These are phyloP conservation scores for Furcasterigmium sp. DNA, from an alignment of 2,329 filamentous ascomycete genomes.

Conservation along the genomic window DNA sequence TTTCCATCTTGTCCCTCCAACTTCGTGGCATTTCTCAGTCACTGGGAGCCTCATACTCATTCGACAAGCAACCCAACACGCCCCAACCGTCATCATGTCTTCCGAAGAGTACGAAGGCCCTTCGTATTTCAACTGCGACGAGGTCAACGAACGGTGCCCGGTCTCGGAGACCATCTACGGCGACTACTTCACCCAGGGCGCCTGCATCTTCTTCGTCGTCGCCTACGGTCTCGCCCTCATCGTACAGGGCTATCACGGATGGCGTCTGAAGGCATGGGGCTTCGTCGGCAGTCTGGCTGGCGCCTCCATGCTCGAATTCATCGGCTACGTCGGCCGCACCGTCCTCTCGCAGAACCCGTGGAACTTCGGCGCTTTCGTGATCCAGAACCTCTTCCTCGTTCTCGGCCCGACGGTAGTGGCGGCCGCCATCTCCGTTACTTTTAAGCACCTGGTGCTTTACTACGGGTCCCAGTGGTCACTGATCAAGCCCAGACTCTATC, in stretches of 20 bases:
- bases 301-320: background rate
- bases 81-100: background rate
- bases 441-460: slow-evolving; percentile 38
- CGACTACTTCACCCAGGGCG: background rate
- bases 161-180: slow-evolving; percentile 1
- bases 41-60: too few species aligned
- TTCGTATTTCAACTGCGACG: background rate
- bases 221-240: background rate
- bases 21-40: too few species aligned
- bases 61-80: too few species aligned
- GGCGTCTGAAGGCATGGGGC: background rate
- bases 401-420: slow-evolving; percentile 36
- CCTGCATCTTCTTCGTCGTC: background rate
- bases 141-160: background rate
- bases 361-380: slow-evolving; percentile 30
- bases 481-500: slow-evolving; percentile 35
- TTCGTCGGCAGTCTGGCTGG: slow-evolving; percentile 1
- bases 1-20: too few species aligned
- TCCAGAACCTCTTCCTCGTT: slow-evolving; percentile 34
- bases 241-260: background rate
- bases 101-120: background rate
- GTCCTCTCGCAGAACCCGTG: slow-evolving; percentile 28
- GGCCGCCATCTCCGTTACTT: slow-evolving; percentile 39
- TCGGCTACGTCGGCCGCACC: background rate
- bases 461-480: slow-evolving; percentile 33